These are phyloP conservation scores for Parastagonospora nodorum DNA, from an alignment of 2,329 filamentous ascomycete genomes.

Conservation along the genomic window DNA sequence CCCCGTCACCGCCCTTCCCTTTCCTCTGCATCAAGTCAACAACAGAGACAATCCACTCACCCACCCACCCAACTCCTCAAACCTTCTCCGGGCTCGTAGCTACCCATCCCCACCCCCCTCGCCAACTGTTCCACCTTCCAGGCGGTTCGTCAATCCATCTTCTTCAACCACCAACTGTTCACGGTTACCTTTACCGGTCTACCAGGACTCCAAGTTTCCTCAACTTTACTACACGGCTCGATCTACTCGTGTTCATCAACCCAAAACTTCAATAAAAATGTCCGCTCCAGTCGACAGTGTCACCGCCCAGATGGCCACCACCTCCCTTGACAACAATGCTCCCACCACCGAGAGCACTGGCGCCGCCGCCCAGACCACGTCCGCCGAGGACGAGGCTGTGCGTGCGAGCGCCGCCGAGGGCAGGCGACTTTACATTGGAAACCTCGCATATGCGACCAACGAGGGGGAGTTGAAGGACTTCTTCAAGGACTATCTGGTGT, in stretches of 20 bases:
- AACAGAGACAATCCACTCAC: conserved; percentile 32
- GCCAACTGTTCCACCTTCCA: conserved; percentile 55
- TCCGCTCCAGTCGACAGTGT: conserved; percentile 81
- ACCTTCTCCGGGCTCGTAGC: conserved; percentile 53
- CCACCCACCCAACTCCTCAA: conserved; percentile 39
- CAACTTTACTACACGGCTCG: conserved; percentile 40
- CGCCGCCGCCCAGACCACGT: conserved; percentile 67
- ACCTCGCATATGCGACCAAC: conserved; percentile 99
- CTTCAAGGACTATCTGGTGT: conserved; percentile 99
- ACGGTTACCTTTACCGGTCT: conserved; percentile 47
- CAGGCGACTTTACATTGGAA: conserved; percentile 99
- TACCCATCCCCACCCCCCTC: conserved; percentile 59
- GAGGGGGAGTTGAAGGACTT: conserved; percentile 99
- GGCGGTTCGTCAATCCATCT: conserved; percentile 53
- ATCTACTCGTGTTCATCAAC: conserved; percentile 60
- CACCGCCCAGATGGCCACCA: conserved; percentile 71
- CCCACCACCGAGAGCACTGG: conserved; percentile 55
- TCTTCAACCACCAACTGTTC: conserved; percentile 41
- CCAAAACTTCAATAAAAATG: conserved; percentile 70
- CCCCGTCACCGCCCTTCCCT: conserved; percentile 23
- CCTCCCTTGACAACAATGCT: conserved; percentile 62
- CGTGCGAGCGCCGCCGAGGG: conserved; percentile 97
- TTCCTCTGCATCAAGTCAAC: conserved; percentile 41
- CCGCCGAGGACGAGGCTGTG: conserved; percentile 84
- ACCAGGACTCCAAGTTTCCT: conserved; percentile 52